Percentiles rank a stretch among this genome's conserved stretches.
Conservation (phyloP, 2,329 filamentous ascomycete genomes). For the Pseudogymnoascus sp. region DNA sequence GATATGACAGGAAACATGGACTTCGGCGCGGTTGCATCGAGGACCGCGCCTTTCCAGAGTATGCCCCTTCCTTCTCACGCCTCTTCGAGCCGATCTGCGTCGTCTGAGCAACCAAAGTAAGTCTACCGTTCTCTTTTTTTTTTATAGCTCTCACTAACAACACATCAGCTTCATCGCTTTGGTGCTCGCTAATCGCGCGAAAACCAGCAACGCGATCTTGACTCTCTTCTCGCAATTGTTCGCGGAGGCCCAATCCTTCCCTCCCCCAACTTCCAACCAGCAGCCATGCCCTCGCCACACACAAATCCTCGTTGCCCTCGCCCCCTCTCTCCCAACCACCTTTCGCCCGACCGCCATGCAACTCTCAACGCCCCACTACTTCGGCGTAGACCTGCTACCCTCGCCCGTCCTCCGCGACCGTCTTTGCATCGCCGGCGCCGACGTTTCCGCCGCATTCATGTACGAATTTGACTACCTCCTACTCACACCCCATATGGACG, state of each 20-base stretch:
- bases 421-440: constrained; percentile 29
- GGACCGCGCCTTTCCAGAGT: background rate
- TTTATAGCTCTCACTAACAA: background rate
- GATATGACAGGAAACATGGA: background rate
- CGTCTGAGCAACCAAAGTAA: background rate
- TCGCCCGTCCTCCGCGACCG: constrained; percentile 33
- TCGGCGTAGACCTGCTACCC: constrained; percentile 35
- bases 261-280: constrained; percentile 28
- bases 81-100: background rate
- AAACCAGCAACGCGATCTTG: constrained; percentile 29
- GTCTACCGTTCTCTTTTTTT: background rate
- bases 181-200: constrained; percentile 29
- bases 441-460: constrained; percentile 32
- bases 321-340: constrained; percentile 27
- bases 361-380: constrained; percentile 33
- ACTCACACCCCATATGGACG: background rate
- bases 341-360: constrained; percentile 34
- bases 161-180: constrained; percentile 25
- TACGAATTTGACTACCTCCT: constrained; percentile 27
- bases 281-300: constrained; percentile 23
- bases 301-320: constrained; percentile 23
- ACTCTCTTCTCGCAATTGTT: constrained; percentile 31
- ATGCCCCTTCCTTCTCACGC: background rate
- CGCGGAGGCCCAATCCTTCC: constrained; percentile 22
- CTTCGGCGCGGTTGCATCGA: background rate